Percentiles rank a stretch among this genome's conserved stretches.
Evolutionary conservation across 345 rosid species (phyloP).

Genomic region (Boechera divaricarpa): DNA sequence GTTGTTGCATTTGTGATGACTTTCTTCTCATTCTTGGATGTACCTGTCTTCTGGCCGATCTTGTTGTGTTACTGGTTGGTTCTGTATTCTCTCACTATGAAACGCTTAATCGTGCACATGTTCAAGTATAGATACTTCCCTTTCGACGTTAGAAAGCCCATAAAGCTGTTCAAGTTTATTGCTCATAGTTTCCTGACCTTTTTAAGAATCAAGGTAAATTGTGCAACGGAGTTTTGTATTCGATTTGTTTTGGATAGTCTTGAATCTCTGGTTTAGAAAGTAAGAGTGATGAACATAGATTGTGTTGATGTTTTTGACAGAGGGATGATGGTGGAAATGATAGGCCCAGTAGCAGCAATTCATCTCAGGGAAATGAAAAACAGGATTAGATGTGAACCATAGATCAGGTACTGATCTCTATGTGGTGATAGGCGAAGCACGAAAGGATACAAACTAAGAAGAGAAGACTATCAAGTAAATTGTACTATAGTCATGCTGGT

Average conservation of each 20-base stretch:
- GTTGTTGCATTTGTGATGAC: constrained; percentile 76
- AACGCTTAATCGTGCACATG: constrained; percentile 73
- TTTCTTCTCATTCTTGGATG: constrained; percentile 74
- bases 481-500: constrained; percentile 12
- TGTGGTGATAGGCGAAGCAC: not conserved
- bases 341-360: constrained; percentile 42
- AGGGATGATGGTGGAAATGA: constrained; percentile 44
- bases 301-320: constrained; percentile 40
- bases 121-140: constrained; percentile 69
- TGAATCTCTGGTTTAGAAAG: constrained; percentile 1
- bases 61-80: constrained; percentile 75
- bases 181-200: not conserved
- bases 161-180: constrained; percentile 32
- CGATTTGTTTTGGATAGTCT: not conserved
- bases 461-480: not conserved
- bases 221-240: not conserved
- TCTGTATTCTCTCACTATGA: constrained; percentile 75
- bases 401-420: constrained; percentile 17
- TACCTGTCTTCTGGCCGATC: constrained; percentile 92
- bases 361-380: constrained; percentile 18
- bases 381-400: constrained; percentile 8
- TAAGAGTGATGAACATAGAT: constrained; percentile 22
- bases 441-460: not conserved
- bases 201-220: constrained; percentile 5
- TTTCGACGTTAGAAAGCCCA: constrained; percentile 64